Conservation (phyloP, 2,329 filamentous ascomycete genomes). For the Aspergillus niger region DNA sequence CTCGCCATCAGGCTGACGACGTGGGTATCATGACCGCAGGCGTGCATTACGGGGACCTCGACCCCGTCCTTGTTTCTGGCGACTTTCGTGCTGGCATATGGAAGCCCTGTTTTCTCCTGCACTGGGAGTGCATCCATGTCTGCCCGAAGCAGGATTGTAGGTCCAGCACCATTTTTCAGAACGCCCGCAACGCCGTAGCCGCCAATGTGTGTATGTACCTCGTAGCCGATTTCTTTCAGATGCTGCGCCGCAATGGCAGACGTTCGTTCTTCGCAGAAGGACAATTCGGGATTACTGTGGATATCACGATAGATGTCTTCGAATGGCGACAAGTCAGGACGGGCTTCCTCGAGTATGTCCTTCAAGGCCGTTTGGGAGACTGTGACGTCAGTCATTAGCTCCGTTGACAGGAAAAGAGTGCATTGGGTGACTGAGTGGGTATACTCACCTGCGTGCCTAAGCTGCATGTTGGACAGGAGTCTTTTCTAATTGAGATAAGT, state of each 20-base stretch:
- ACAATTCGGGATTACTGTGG: conserved; percentile 59
- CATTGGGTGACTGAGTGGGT: neutral
- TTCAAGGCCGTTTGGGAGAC: conserved; percentile 10
- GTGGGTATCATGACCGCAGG: conserved; percentile 69
- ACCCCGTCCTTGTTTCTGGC: conserved; percentile 51
- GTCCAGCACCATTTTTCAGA: conserved; percentile 57
- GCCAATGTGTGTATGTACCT: conserved; percentile 57
- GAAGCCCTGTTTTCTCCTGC: conserved; percentile 56
- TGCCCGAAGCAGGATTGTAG: conserved; percentile 60
- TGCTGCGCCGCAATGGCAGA: conserved; percentile 48
- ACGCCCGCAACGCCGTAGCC: conserved; percentile 61
- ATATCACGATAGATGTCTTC: conserved; percentile 59
- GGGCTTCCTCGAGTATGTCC: conserved; percentile 36
- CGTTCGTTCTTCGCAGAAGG: conserved; percentile 56
- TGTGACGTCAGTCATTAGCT: neutral
- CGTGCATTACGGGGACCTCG: conserved; percentile 64
- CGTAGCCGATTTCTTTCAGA: conserved; percentile 43
- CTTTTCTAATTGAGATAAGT: too few relatives aligned
- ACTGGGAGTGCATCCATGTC: conserved; percentile 66
- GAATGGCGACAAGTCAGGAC: conserved; percentile 48
- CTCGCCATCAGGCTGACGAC: conserved; percentile 61
- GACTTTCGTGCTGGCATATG: conserved; percentile 55
- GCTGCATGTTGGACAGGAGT: neutral
- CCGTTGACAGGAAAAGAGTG: neutral
- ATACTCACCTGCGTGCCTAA: neutral